Evolutionary conservation across 1,139 yeast genomes (phyloP).

Genomic region (Scheffersomyces insectosa): DNA sequence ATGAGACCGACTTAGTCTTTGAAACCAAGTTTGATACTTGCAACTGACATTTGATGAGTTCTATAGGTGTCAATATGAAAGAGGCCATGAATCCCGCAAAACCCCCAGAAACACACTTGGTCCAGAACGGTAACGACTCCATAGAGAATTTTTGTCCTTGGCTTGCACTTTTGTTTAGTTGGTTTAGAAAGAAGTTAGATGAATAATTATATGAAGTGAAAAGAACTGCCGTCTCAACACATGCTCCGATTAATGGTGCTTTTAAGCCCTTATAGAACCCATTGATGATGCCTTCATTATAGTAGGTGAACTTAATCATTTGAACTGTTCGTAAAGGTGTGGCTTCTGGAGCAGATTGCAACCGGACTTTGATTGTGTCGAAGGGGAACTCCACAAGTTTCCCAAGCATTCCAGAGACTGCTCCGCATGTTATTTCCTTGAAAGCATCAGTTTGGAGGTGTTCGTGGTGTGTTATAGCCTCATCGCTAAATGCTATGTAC

Average conservation of each 20-base stretch:
- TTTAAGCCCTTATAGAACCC: slow-evolving; percentile 62
- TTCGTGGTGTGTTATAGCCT: no score
- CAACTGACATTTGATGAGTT: slow-evolving; percentile 80
- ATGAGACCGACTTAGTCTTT: slow-evolving; percentile 11
- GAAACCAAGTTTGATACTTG: slow-evolving; percentile 65
- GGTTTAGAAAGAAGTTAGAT: slow-evolving; percentile 31
- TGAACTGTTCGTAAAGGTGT: slow-evolving; percentile 53
- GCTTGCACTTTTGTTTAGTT: background rate
- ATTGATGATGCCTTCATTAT: slow-evolving; percentile 61
- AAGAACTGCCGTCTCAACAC: slow-evolving; percentile 77
- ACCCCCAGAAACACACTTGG: slow-evolving; percentile 67
- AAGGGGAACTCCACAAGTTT: slow-evolving; percentile 88
- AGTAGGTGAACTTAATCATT: slow-evolving; percentile 61
- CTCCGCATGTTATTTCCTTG: slow-evolving; percentile 47
- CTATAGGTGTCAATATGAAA: slow-evolving; percentile 85
- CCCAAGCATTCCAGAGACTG: slow-evolving; percentile 76
- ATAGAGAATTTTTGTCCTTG: background rate
- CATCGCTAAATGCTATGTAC: no score
- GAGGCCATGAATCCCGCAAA: slow-evolving; percentile 83
- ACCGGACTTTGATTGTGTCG: slow-evolving; percentile 86
- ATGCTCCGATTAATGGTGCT: slow-evolving; percentile 86
- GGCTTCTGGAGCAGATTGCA: slow-evolving; percentile 59
- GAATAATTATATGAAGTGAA: slow-evolving; percentile 59
- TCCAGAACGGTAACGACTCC: slow-evolving; percentile 33
- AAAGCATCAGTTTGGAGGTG: slow-evolving; percentile 20